Conservation (phyloP, 2,329 filamentous ascomycete species). For the Bipolaris cookei region DNA sequence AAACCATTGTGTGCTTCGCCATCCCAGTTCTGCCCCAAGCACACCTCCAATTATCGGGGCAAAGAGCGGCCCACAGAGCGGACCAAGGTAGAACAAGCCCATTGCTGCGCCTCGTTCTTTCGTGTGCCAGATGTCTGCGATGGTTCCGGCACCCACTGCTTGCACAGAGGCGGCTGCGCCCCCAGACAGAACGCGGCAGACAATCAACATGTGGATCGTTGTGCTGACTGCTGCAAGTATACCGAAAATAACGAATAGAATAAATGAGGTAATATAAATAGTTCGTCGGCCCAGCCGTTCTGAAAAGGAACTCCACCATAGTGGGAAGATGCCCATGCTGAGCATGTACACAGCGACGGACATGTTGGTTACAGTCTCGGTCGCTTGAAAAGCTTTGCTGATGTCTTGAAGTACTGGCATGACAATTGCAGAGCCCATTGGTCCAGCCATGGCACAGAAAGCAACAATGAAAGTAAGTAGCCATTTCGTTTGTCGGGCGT, state of each 20-base stretch:
- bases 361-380: constrained; percentile 48
- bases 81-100: constrained; percentile 50
- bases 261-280: constrained; percentile 47
- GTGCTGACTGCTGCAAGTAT: constrained; percentile 44
- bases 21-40: constrained; percentile 41
- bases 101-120: constrained; percentile 48
- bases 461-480: constrained; percentile 78
- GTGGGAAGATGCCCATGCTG: constrained; percentile 50
- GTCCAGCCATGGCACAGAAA: constrained; percentile 76
- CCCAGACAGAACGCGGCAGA: constrained; percentile 45
- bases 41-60: constrained; percentile 50
- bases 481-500: constrained; percentile 80
- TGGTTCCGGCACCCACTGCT: constrained; percentile 48
- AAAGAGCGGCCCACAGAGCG: constrained; percentile 48
- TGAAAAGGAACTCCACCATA: constrained; percentile 51
- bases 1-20: constrained; percentile 51
- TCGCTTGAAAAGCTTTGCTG: constrained; percentile 38
- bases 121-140: constrained; percentile 49
- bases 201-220: constrained; percentile 49
- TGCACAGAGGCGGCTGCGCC: constrained; percentile 49
- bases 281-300: constrained; percentile 46
- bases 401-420: constrained; percentile 60
- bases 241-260: constrained; percentile 42
- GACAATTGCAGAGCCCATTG: constrained; percentile 84
- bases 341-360: constrained; percentile 52